Evolutionary conservation across 306 rosid species (phyloP), one percentile per base, ranked within the genome.

Genomic region (Sicyos baderoa): DNA sequence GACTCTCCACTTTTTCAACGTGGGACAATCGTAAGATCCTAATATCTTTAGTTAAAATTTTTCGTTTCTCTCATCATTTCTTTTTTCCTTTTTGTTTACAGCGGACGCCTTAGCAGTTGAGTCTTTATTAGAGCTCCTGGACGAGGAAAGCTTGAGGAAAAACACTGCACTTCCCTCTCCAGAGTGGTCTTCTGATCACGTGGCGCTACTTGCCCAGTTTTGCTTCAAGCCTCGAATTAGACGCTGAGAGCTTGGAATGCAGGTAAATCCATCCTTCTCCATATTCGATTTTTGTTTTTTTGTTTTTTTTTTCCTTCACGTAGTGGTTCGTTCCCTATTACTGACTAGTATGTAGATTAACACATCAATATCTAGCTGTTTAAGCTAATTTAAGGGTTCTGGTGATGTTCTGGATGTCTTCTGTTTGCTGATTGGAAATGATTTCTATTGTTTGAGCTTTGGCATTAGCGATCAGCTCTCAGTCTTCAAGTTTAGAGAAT

Each of bases 121-220:
- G 71, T 85, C 95, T 60, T 84, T 93, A 35, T 81, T 93, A 88
- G 98, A 93, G 84, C 88, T 93, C 81, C 76, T 93, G 83, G 97
- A 89, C 42, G 98, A 89, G 86, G 96, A 88, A 74, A 85, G 91
- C 80, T 84, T 93, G 84, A 87, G 97, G 86, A 93, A 89, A 81
- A 95, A 89, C 85, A 89, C 98, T 10, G 98, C 97, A 32, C 96
- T 93, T 84, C 98, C 98, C 76, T 93, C 98, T 67, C 97, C 96
- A 23, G 98, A 90, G 83, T 93, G 98, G 97, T 89, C 98, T 76
- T 93, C 98, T 15, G 98, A 93, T 88, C 98, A 93, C 73, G 86
- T 89, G 74, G 98, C 98, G 37, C 96, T 93, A 70, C 84, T 93
- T 71, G 98, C 94, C 9, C 94, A 86, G 82, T 89, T 93, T 54